phyloP scores from a whole-genome alignment of 1,284 basidiomycete genomes.

The Sanghuangporus sanghuang region DNA sequence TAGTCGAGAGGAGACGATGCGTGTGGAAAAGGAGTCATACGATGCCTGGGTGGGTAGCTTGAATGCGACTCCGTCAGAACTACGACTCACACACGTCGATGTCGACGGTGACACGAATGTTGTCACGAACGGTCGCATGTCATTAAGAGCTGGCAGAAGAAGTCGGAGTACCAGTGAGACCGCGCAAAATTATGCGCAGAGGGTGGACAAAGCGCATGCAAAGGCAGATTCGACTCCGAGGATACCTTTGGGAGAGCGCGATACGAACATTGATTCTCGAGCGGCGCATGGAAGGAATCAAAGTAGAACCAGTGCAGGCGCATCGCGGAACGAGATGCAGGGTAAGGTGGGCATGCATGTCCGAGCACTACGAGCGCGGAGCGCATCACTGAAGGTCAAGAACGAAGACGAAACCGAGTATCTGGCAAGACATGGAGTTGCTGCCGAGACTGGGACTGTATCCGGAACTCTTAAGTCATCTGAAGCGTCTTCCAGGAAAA shows the following conservation, averaged over 20 bases:
- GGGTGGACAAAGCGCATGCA: not conserved
- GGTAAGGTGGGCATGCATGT: not conserved
- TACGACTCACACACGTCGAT: conserved; percentile 1
- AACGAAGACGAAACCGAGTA: not conserved
- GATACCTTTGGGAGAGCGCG: not conserved
- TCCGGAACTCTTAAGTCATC: not conserved
- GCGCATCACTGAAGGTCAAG: not conserved
- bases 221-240: not conserved
- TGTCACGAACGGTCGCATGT: not conserved
- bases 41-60: not conserved
- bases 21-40: not conserved
- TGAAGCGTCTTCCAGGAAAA: not conserved
- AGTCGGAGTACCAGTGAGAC: not conserved
- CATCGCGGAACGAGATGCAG: not conserved
- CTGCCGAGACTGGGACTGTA: not conserved
- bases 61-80: not conserved
- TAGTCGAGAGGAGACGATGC: not conserved
- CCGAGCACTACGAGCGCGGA: conserved; percentile 2
- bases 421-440: not conserved
- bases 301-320: not conserved
- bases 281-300: not conserved
- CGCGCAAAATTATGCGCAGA: not conserved
- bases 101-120: not conserved
- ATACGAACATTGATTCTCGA: not conserved
- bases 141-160: not conserved